These are phyloP conservation scores for Yarrowia osloensis DNA, from an alignment of 805 yeast genomes.

Conservation along the genomic window DNA sequence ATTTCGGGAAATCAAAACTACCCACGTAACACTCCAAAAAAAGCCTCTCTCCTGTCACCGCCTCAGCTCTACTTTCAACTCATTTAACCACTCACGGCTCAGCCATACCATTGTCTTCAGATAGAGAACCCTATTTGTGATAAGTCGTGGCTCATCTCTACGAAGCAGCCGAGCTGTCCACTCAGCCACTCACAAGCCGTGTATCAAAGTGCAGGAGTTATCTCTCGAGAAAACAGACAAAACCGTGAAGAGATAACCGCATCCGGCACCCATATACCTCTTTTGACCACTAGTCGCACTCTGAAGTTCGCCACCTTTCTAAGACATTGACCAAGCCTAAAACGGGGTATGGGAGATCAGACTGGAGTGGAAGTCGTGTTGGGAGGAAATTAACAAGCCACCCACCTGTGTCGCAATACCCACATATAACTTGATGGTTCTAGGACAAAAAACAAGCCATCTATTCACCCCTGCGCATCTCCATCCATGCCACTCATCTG, in stretches of 20 bases:
- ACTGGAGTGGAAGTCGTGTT: not conserved
- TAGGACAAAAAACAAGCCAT: too few relatives aligned
- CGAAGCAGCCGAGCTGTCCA: too few relatives aligned
- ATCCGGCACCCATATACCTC: not conserved
- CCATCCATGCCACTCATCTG: not conserved
- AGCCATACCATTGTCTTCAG: not conserved
- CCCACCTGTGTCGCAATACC: too few relatives aligned
- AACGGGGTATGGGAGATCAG: too few relatives aligned
- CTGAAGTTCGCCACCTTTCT: not conserved
- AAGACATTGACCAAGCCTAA: not conserved
- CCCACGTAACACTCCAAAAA: too few relatives aligned
- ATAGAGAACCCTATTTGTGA: constrained; percentile 9
- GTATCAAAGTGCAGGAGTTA: not conserved
- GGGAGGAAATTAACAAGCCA: too few relatives aligned
- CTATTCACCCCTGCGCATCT: not conserved
- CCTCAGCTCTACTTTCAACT: too few relatives aligned
- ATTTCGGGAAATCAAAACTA: too few relatives aligned
- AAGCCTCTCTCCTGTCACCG: too few relatives aligned
- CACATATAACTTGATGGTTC: too few relatives aligned
- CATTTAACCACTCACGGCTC: not conserved
- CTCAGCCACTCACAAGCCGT: not conserved
- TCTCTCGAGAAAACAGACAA: not conserved
- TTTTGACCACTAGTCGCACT: not conserved
- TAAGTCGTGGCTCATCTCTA: not conserved
- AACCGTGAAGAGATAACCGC: not conserved